Base-by-base conservation (phyloP, 2,329 filamentous ascomycete genomes). In the Botryotinia globosa region DNA sequence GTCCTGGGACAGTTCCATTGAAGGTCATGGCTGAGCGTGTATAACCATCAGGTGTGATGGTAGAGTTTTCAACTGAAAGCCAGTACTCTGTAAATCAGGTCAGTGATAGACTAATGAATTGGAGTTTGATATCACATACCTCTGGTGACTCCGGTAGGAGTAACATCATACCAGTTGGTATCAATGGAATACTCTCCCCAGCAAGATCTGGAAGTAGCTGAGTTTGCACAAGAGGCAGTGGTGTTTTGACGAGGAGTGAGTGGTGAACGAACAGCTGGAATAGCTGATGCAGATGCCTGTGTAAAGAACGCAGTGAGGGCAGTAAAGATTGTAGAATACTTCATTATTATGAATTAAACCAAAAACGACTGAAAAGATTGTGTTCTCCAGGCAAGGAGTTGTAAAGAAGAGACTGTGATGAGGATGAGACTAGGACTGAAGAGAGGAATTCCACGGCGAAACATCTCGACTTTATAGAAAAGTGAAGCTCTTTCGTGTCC, bases 1-100 rank as follows among this genome's bases (percentile, higher is more conserved):
- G 81, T 20, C 81, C 82, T 14, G 81, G 82, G 39, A 78, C 77
- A 32, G 79, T 78, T 4, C 81, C 81, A 74, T 83, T 83, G 73
- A 83, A 78, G 37, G 80, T 74, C n/a, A 83, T 84, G 74, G 93
- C 88, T 77, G 92, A 91, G 48, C 80, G 79, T 7, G 75, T 72
- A 69, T 79, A 81, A 14, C 84, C 84, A 79, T 85, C 84, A 20
- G 82, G 82, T 8, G 78, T 75, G 44, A 82, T 44, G 16, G 77
- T 79, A 3, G 70, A 71, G 54, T 79, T 78, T 45, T 76, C 72
- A 48, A 77, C 74, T 22, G 74, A 74, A 37, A 80, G 73, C 77
- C 77, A 78, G 66, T 79, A 80, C 75, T 79, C 59, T 71, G 14
- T 37, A 61, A 54, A 22, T 39, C n/a, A 12, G 18, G n/a, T 71